Evolutionary conservation across 2,329 filamentous ascomycete genomes (phyloP), one percentile per base, ranked within the genome.

Genomic region (Exophiala sideris): DNA sequence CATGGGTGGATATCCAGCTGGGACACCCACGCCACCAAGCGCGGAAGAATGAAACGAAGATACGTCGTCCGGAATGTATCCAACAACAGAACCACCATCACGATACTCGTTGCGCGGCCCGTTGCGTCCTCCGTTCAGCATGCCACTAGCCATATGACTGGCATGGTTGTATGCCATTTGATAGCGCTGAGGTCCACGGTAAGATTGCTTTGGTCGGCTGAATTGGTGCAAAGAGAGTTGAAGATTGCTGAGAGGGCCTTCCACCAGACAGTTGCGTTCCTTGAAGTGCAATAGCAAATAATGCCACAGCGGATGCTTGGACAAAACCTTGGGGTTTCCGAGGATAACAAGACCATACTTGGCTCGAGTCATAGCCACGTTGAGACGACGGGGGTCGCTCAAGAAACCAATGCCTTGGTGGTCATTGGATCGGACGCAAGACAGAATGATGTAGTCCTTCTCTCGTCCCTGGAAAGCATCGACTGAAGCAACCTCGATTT

Each of bases 351-450:
- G 78, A 54, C 94, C 94, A 66, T 92, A 99, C 73, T 96, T 97
- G 59, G 94, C 94, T 76, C 94, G 89, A 47, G 94, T 99, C 62
- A 99, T 81, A 36, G 92, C 94, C 18, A 99, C 94, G 68, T 99
- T 99, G 66, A 99, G 84, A 79, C 94, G 92, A 62, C 94, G 89
- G 48, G 94, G 94, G 65, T 99, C 94, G 57, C 91, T 97, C 78
- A 99, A 78, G 83, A 99, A 99, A 74, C 94, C 94, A 65, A 99
- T 99, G 62, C 94, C 94, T 71, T 99, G 94, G 70, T 97, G 95
- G 66, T 99, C 94, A 70, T 99, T 99, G 69, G 92, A 97, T 68
- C 94, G 89, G 47, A 99, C 94, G 68, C 94, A 99, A 58, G 94
- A 97, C 32, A 99, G 79, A 36, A 99, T 91, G 66, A 99, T 99